phyloP scores from a whole-genome alignment of 2,329 filamentous ascomycete genomes.

The Diplodia seriata region DNA sequence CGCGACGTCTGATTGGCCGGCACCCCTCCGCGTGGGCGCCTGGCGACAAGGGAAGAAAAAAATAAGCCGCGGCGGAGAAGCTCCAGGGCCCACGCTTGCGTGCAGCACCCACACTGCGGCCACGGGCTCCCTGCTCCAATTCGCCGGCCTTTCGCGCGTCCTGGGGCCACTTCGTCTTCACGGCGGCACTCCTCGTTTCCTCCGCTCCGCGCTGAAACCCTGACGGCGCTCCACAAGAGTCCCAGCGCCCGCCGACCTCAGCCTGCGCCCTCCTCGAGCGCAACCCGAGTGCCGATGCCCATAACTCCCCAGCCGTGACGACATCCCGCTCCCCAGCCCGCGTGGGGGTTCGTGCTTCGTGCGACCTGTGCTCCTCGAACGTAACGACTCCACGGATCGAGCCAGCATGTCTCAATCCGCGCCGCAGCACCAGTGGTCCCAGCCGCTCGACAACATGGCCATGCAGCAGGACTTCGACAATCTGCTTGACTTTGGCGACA shows the following conservation, averaged over 20 bases:
- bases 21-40: neutral
- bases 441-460: constrained; percentile 52
- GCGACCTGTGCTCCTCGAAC: constrained; percentile 28
- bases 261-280: constrained; percentile 5
- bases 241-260: constrained; percentile 8
- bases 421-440: constrained; percentile 50
- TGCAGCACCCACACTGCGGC: constrained; percentile 18
- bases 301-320: constrained; percentile 5
- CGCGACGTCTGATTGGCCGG: constrained; percentile 4
- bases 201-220: constrained; percentile 13
- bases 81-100: constrained; percentile 15
- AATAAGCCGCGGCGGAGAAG: constrained; percentile 16
- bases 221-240: constrained; percentile 16
- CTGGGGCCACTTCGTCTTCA: constrained; percentile 13
- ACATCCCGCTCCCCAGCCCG: constrained; percentile 23
- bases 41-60: constrained; percentile 1
- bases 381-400: constrained; percentile 6
- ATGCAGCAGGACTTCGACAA: constrained; percentile 51
- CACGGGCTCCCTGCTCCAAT: constrained; percentile 23
- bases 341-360: constrained; percentile 31
- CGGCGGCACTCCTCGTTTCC: constrained; percentile 9
- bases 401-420: constrained; percentile 33
- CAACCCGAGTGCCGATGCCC: constrained; percentile 18
- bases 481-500: constrained; percentile 51
- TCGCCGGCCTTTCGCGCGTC: constrained; percentile 24